Percentiles rank a stretch among this genome's conserved stretches.
phyloP scores from a whole-genome alignment of 1,139 yeast genomes.

The Geotrichum restrictum region DNA sequence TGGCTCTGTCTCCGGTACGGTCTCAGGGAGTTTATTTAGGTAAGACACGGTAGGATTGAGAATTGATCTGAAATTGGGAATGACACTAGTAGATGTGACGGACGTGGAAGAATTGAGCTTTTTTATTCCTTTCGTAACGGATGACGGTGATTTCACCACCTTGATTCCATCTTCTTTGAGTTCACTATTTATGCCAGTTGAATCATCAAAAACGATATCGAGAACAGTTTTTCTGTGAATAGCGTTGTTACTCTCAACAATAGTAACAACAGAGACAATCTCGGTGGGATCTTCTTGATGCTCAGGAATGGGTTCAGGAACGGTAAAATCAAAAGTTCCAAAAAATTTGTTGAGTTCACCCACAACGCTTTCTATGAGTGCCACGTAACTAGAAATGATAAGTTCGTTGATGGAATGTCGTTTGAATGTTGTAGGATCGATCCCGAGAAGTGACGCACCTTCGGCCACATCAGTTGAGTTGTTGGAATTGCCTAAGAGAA shows the following conservation, averaged over 20 bases:
- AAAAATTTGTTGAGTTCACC: conserved; percentile 37
- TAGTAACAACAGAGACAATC: conserved; percentile 38
- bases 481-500: conserved; percentile 38
- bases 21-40: conserved; percentile 20
- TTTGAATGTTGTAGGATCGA: conserved; percentile 34
- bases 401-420: conserved; percentile 35
- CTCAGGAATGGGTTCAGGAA: conserved; percentile 25
- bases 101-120: conserved; percentile 19
- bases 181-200: conserved; percentile 40
- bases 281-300: conserved; percentile 34
- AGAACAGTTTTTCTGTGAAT: conserved; percentile 31
- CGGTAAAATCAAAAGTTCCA: conserved; percentile 30
- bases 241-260: conserved; percentile 36
- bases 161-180: conserved; percentile 40
- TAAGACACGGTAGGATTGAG: conserved; percentile 31
- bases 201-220: conserved; percentile 39
- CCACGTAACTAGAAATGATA: conserved; percentile 36
- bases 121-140: conserved; percentile 31
- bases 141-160: conserved; percentile 36
- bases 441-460: conserved; percentile 42
- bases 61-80: conserved; percentile 25
- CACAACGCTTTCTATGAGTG: conserved; percentile 37
- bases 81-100: conserved; percentile 9
- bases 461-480: conserved; percentile 38
- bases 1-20: conserved; percentile 10